Percentiles rank a stretch among this genome's conserved stretches.
These are phyloP conservation scores for Gonium pectorale DNA, from an alignment of 139 green algal species.

Conservation along the genomic window DNA sequence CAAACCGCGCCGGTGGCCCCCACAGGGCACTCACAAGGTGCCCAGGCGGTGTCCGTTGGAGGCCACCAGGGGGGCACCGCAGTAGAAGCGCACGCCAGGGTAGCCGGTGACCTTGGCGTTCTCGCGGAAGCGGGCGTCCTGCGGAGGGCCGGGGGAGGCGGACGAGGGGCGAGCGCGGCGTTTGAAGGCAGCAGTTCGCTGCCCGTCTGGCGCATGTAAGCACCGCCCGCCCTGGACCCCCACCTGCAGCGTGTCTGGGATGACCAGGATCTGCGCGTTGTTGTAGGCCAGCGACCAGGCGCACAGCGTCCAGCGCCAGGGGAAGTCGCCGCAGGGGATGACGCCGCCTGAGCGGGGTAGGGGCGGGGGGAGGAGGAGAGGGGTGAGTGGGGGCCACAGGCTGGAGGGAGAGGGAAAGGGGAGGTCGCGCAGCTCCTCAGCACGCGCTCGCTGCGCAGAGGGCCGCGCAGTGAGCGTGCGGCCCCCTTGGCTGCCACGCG, in stretches of 20 bases:
- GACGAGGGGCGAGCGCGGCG: background rate
- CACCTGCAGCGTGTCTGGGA: slow-evolving; percentile 63
- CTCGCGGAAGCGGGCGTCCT: slow-evolving; percentile 40
- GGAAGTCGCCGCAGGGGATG: slow-evolving; percentile 56
- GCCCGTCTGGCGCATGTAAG: too few species aligned
- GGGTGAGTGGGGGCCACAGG: too few species aligned
- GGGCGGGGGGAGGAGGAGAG: background rate
- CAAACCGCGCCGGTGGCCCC: too few species aligned
- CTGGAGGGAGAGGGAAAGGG: too few species aligned
- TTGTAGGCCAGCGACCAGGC: slow-evolving; percentile 73
- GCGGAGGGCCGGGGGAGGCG: background rate
- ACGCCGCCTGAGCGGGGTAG: slow-evolving; percentile 27
- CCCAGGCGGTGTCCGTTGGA: slow-evolving; percentile 72
- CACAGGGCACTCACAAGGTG: slow-evolving; percentile 48
- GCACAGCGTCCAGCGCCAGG: slow-evolving; percentile 75
- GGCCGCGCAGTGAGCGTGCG: too few species aligned
- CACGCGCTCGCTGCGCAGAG: too few species aligned
- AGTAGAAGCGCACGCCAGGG: slow-evolving; percentile 63
- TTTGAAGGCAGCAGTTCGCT: too few species aligned
- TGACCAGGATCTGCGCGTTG: slow-evolving; percentile 61
- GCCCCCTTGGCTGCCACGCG: too few species aligned
- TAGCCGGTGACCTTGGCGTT: slow-evolving; percentile 47
- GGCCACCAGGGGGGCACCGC: slow-evolving; percentile 65
- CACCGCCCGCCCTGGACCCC: too few species aligned
- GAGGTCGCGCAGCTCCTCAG: too few species aligned